Evolutionary conservation across 2,329 filamentous ascomycete species (phyloP).

Genomic region (Trichoderma citrinoviride): DNA sequence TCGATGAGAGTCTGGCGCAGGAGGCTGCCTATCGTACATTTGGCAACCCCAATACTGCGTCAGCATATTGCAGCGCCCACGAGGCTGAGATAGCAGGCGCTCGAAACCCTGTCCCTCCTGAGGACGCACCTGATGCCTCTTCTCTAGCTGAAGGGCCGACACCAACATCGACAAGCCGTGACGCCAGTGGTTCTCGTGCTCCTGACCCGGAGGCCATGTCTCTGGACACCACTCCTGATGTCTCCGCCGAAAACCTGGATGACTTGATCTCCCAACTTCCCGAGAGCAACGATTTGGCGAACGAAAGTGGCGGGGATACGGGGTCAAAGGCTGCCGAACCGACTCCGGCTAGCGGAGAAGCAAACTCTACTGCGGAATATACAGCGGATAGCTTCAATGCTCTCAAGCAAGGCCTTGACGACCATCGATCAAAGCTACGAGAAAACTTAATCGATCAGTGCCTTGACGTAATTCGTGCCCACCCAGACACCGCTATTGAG

Average conservation of each 20-base stretch:
- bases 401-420: constrained; percentile 74
- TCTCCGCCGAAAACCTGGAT: constrained; percentile 31
- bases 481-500: constrained; percentile 86
- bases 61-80: constrained; percentile 73
- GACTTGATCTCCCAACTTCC: constrained; percentile 31
- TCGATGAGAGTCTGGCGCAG: constrained; percentile 60
- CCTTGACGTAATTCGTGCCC: constrained; percentile 82
- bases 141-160: constrained; percentile 31
- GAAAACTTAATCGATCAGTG: constrained; percentile 82
- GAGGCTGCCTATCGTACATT: constrained; percentile 84
- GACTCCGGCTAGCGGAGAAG: constrained; percentile 17
- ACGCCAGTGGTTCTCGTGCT: constrained; percentile 28
- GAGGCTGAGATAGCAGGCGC: constrained; percentile 54
- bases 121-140: constrained; percentile 47
- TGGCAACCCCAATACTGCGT: constrained; percentile 57
- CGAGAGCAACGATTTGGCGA: constrained; percentile 26
- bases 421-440: constrained; percentile 68
- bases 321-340: constrained; percentile 18
- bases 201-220: constrained; percentile 40
- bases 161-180: constrained; percentile 25
- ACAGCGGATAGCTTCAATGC: constrained; percentile 25
- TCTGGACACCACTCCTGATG: constrained; percentile 35
- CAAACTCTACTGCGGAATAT: constrained; percentile 24
- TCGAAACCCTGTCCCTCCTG: constrained; percentile 64
- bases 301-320: constrained; percentile 27